A percentile compares a stretch with the other conserved stretches of the same genome.
phyloP scores from a whole-genome alignment of 495 filamentous ascomycete genomes.

The Polyplosphaeria fusca region DNA sequence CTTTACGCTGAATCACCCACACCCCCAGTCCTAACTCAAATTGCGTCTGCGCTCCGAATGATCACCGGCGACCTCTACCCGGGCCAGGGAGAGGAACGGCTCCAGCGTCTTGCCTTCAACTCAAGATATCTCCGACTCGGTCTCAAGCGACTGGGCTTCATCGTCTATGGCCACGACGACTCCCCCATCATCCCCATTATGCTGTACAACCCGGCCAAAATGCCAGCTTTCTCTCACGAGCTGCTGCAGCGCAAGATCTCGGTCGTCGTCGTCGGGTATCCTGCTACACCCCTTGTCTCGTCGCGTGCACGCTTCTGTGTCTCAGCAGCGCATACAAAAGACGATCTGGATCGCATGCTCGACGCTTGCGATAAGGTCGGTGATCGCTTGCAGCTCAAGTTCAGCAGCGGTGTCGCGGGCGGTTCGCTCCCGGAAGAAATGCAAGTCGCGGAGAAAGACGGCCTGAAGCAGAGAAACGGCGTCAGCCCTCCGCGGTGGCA shows the following conservation, averaged over 20 bases:
- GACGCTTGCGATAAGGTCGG: slow-evolving; percentile 90
- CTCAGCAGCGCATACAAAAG: slow-evolving; percentile 94
- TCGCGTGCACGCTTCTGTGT: slow-evolving; percentile 95
- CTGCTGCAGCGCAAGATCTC: slow-evolving; percentile 97
- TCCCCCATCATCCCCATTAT: slow-evolving; percentile 93
- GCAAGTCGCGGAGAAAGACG: slow-evolving; percentile 66
- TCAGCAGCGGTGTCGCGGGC: slow-evolving; percentile 88
- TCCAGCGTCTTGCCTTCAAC: slow-evolving; percentile 97
- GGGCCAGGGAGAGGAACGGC: slow-evolving; percentile 90
- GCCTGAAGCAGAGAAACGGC: slow-evolving; percentile 50
- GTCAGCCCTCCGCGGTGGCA: slow-evolving; percentile 73
- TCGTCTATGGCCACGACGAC: slow-evolving; percentile 95
- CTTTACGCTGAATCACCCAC: slow-evolving; percentile 85
- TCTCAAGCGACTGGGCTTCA: slow-evolving; percentile 93
- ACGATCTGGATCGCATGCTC: slow-evolving; percentile 89
- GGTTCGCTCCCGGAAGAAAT: slow-evolving; percentile 73
- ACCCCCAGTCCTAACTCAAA: slow-evolving; percentile 84
- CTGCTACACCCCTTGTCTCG: slow-evolving; percentile 91
- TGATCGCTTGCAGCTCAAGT: slow-evolving; percentile 89
- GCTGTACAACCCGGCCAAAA: slow-evolving; percentile 95
- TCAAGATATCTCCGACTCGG: slow-evolving; percentile 95
- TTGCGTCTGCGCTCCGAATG: slow-evolving; percentile 74
- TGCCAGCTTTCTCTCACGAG: slow-evolving; percentile 96
- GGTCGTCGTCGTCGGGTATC: slow-evolving; percentile 97
- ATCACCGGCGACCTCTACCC: slow-evolving; percentile 84